Base-by-base conservation (phyloP, 2,329 filamentous ascomycete genomes). In the Colletotrichum tanaceti region DNA sequence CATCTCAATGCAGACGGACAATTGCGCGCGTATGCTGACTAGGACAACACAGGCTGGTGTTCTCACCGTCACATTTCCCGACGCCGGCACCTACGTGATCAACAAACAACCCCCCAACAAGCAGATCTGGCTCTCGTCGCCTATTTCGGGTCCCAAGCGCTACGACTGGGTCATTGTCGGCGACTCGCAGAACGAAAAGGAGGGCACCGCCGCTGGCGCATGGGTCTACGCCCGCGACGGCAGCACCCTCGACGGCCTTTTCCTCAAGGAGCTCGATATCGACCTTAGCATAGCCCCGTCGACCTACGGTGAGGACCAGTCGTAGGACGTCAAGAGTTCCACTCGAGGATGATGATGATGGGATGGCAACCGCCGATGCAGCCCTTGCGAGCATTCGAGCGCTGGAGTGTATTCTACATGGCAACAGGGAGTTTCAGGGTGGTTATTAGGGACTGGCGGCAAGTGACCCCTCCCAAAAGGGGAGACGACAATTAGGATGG, bases 51-150 rank as follows among this genome's bases (percentile, higher is more conserved):
- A 98, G 94, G 88, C 93, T 62, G 95, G 96, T 63, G 94, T 98
- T 64, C 86, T 98, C 73, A 94, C 90, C 71, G 85, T 98, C 75
- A 85, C 83, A 7, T 88, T 93, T 73, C 88, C 89, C 1, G 83
- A 85, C 14, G 84, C 89, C 58, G 94, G 94, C 71, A 95, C 89
- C 38, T 99, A 97, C 77, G 93, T 99, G 69, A 87, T 99, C 82
- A 99, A 99, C 87, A 99, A 99, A 81, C 96, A 99, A 80, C 96
- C 96, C 0, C 94, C 95, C 22, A 98, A 98, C 85, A 96, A 94
- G 84, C 96, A 92, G 78, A 97, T 99, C 77, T 99, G 96, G 96
- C 89, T 98, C 53, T 96, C 93, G 44, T 97, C 93, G 50, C 96
- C 96, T 4, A 84, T 93, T 62, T 94, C 93, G 6, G 96, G 96